Base-by-base conservation (phyloP, 192 early-diverging fungal species). In the Gorgonomyces haynaldii region DNA sequence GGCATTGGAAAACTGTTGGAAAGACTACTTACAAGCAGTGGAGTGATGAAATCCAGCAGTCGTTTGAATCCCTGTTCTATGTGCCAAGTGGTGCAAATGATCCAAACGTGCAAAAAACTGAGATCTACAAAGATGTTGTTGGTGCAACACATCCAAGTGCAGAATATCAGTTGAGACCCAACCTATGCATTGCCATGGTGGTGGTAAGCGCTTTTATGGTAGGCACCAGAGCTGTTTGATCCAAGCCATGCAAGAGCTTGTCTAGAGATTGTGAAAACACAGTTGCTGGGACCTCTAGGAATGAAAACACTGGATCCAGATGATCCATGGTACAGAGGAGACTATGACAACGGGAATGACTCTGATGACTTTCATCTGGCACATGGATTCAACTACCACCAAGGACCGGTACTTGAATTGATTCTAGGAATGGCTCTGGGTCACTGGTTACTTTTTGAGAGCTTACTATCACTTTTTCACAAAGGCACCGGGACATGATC, bases 321-420 rank as follows among this genome's bases (percentile, higher is more conserved):
- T 1, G 96, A 98, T 57, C 83, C 78, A 71, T 80, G 76, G n/a
- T 96, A 98, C 57, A 78, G 89, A 23, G 89, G 88, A n/a, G 45
- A 78, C 40, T 98, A 98, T 59, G 81, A 94, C 60, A 98, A 98
- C 58, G 67, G 67, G 35, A 83, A 98, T 58, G 89, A 98, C 50
- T 81, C 81, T 10, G 58, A 61, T 35, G 93, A 98, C 50, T 62
- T 79, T 6, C 65, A 79, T 8, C 74, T 94, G 1, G 93, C 96
- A 1, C 94, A 98, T 50, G 96, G 96, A 15, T 85, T 86, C 64
- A 98, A 98, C 56, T 98, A 98, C 58, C 93, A 98, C 49, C 86
- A 96, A 59, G 96, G 92, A 23, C 89, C 89, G 42, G 69, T 72
- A 57, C 42, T 50, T 39, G 24, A 13, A 31, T 30, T 43, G 41